phyloP scores from a whole-genome alignment of 768 basidiomycete genomes.

The Crucibulum laeve region DNA sequence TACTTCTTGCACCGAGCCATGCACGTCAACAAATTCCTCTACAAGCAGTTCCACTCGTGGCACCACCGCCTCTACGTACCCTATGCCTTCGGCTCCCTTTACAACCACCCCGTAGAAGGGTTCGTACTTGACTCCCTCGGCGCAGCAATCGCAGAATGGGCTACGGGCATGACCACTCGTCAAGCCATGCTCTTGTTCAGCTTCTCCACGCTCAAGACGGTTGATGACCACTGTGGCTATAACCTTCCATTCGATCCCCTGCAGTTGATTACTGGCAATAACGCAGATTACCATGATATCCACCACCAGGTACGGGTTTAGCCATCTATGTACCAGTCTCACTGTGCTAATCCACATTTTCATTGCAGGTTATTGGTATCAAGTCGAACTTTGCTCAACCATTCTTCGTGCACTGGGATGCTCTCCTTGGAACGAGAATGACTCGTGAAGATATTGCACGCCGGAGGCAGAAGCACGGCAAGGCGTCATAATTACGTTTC shows the following conservation, averaged over 20 bases:
- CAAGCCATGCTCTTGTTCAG: conserved; percentile 83
- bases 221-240: conserved; percentile 96
- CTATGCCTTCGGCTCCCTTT: conserved; percentile 93
- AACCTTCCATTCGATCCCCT: conserved; percentile 87
- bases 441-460: conserved; percentile 61
- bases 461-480: conserved; percentile 35
- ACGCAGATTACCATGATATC: conserved; percentile 96
- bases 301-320: conserved; percentile 78
- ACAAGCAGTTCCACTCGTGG: conserved; percentile 87
- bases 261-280: conserved; percentile 82
- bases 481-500: conserved; percentile 19
- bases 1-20: conserved; percentile 92
- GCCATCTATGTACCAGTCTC: neutral
- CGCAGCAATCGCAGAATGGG: conserved; percentile 67
- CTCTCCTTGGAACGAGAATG: conserved; percentile 79
- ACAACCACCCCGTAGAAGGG: conserved; percentile 96
- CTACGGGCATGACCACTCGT: conserved; percentile 67
- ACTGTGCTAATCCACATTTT: conserved; percentile 1
- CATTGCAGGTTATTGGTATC: conserved; percentile 65
- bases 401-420: conserved; percentile 95
- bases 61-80: conserved; percentile 97
- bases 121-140: conserved; percentile 86
- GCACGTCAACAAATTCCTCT: conserved; percentile 89
- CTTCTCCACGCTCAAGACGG: conserved; percentile 86
- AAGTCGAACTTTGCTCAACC: conserved; percentile 96